Evolutionary conservation across 768 basidiomycete genomes (phyloP), one percentile per base, ranked within the genome.

Genomic region (Lactarius quietus): DNA sequence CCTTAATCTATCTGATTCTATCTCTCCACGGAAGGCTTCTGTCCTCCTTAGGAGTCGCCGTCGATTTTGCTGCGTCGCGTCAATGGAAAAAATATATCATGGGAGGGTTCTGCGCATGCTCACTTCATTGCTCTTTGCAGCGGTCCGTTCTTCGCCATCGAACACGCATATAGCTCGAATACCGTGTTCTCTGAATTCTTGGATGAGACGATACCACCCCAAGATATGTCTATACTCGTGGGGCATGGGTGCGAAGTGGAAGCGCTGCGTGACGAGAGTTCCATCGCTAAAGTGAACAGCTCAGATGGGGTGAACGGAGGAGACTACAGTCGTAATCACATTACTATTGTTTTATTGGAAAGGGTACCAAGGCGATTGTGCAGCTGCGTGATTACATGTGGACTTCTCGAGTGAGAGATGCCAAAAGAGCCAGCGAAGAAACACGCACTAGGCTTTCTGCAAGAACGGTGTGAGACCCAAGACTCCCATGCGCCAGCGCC

Each of bases 241-340:
- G 1, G 86, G 85, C 59, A 80, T 75, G 17, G 81, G 86, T 0
- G 86, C 82, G 74, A 87, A 94, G 72, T 93, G 89, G 53, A 93
- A 80, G 28, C 92, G 84, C 72, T 92, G 90, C 0, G 92, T 94
- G 71, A 94, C 82, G 63, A 94, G 86, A 8, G 92, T 94, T 54
- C 87, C 92, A 80, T 94, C 92, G 52, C 92, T 93, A 70, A 57
- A 12, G 59, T 26, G 61, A 48, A 64, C 63, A 67, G 65, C 45
- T 55, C 57, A 8, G 20, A n/a, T 56, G 31, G 60, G 60, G 57
- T 33, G 63, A 31, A 45, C n/a, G 29, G 61, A 53, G 64, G 64
- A 55, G 59, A 48, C 36, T 33, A 62, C 60, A 60, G 12, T 10
- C 17, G 45, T 31, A 61, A 84, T 74, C 75, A 93, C 92, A 94